A percentile compares a stretch with the other conserved stretches of the same genome.
These are phyloP conservation scores for Rhodotorula kratochvilovae DNA, from an alignment of 768 basidiomycete species.

Conservation along the genomic window DNA sequence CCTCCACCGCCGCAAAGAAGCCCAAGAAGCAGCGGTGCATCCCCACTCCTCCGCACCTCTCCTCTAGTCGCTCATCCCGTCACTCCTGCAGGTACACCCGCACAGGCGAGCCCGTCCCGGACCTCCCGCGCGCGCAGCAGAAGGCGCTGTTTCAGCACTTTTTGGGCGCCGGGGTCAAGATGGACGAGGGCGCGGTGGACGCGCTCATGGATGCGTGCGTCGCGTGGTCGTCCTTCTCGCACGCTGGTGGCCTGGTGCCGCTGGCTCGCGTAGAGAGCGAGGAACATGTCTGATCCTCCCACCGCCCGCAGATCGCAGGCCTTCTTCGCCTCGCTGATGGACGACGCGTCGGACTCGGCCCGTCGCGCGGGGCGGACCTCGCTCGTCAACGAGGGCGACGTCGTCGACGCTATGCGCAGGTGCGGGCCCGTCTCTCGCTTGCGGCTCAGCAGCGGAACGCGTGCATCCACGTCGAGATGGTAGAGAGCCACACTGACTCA, in stretches of 20 bases:
- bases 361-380: neutral
- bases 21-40: constrained; percentile 11
- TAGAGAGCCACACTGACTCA: too few species aligned
- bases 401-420: neutral
- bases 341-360: neutral
- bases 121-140: constrained; percentile 1
- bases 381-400: neutral
- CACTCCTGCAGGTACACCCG: constrained; percentile 7
- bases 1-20: too few species aligned
- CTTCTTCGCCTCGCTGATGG: constrained; percentile 9
- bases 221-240: too few species aligned
- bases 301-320: constrained; percentile 6
- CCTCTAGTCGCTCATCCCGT: neutral
- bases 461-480: too few species aligned
- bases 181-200: constrained; percentile 5
- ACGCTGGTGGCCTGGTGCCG: too few species aligned
- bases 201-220: constrained; percentile 19
- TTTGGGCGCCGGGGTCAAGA: constrained; percentile 9
- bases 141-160: constrained; percentile 22
- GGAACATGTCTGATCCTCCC: too few species aligned
- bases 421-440: neutral
- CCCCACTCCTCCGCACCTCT: neutral
- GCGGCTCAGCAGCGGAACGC: too few species aligned
- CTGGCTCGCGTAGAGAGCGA: neutral
- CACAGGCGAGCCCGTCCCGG: constrained; percentile 8